Conservation (phyloP, 2,329 filamentous ascomycete genomes). For the Fusarium subglutinans region DNA sequence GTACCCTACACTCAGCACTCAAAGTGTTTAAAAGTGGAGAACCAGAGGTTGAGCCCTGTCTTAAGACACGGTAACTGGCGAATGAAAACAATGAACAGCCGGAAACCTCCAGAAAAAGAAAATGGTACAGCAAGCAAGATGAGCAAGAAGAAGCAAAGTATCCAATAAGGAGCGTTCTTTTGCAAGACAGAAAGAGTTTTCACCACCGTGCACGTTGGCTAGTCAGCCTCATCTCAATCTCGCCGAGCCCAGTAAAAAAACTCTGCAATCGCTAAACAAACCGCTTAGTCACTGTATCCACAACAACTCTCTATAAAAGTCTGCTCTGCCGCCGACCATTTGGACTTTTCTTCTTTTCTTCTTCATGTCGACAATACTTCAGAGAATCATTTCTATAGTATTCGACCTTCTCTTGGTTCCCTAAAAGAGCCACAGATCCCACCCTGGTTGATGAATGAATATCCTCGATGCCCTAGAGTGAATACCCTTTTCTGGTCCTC, state of each 20-base stretch:
- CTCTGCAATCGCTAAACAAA: background rate
- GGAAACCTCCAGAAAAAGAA: no score
- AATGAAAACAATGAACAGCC: background rate
- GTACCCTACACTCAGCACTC: background rate
- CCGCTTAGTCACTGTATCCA: background rate
- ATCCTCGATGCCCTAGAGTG: conserved; percentile 74
- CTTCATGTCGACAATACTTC: conserved; percentile 71
- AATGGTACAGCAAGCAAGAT: background rate
- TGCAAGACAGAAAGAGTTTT: background rate
- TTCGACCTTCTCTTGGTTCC: conserved; percentile 91
- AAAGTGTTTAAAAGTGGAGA: background rate
- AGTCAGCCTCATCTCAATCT: conserved; percentile 6
- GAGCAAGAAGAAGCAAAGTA: background rate
- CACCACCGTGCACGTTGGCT: background rate
- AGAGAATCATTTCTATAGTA: conserved; percentile 99
- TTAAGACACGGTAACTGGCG: no score
- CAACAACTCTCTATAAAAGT: conserved; percentile 21
- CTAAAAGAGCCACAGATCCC: conserved; percentile 91
- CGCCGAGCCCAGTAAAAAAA: background rate
- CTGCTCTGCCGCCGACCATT: background rate
- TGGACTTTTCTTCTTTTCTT: conserved; percentile 59
- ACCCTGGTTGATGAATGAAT: conserved; percentile 63
- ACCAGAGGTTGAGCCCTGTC: no score
- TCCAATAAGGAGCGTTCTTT: background rate
- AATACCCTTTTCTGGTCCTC: conserved; percentile 40